Evolutionary conservation across 1,284 basidiomycete genomes (phyloP), one percentile per base, ranked within the genome.

Genomic region (Amylostereum areolatum): DNA sequence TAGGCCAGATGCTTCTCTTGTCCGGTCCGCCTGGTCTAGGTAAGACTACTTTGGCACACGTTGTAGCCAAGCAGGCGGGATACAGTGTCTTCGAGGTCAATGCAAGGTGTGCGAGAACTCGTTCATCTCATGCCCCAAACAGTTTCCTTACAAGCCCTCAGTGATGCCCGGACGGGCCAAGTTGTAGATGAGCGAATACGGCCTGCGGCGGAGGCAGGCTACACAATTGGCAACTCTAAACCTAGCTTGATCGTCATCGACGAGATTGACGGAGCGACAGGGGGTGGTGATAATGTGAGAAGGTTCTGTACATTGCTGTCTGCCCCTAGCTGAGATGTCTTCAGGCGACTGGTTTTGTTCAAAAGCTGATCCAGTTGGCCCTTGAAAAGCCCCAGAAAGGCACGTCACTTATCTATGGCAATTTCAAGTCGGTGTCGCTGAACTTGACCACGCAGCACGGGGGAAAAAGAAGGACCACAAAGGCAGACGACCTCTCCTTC

Each of bases 31-130:
- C 97, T 4, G 97, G 97, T 1, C 74, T 97, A 42, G 97, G 97
- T 0, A 99, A 99, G 71, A 99, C 97, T 0, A 99, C 97, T 0
- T 70, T 99, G 4, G 96, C 95, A 0, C 92, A 99, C 67, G 85
- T 99, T 24, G 76, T 97, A 9, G 95, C 95, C 1, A 73, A 74
- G 18, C 95, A 98, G 62, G 96, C 96, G 2, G 97, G 97, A 1
- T 99, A 99, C 66, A 80, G 85, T 54, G 89, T 94, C 0, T 84
- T 96, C 67, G 97, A 99, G 70, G 89, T 99, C 61, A 99, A 99
- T 60, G 97, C 97, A 2, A 90, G 87, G 88, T 87, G 30, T 47
- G 53, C 1, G n/a, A n/a, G n/a, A n/a, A n/a, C n/a, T n/a, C n/a
- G n/a, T n/a, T n/a, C n/a, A n/a, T n/a, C n/a, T n/a, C n/a, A n/a